Conservation (phyloP, 768 basidiomycete genomes). For the Lentinula sp. region DNA sequence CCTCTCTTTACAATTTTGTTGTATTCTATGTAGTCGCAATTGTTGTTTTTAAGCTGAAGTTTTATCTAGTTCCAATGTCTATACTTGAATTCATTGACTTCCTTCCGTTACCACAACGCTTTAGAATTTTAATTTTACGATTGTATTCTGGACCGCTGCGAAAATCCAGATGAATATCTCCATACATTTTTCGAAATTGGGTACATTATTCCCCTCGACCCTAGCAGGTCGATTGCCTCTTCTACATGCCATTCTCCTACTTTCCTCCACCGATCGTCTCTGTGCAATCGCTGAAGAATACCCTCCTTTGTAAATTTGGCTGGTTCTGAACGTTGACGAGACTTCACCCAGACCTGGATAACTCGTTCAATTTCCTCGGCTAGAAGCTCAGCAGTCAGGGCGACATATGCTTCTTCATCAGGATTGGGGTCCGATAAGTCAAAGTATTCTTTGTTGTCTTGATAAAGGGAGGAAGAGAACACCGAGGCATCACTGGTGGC, state of each 20-base stretch:
- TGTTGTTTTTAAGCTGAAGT: background rate
- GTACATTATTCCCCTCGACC: slow-evolving; percentile 9
- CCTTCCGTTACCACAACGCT: no score
- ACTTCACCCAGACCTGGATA: slow-evolving; percentile 28
- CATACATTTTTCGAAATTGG: background rate
- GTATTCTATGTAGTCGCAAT: background rate
- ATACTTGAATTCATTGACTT: no score
- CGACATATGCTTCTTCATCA: slow-evolving; percentile 62
- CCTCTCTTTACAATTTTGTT: background rate
- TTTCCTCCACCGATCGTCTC: slow-evolving; percentile 60
- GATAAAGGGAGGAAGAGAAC: slow-evolving; percentile 15
- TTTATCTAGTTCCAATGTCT: background rate
- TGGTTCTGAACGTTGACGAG: slow-evolving; percentile 1
- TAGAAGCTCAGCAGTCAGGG: slow-evolving; percentile 49
- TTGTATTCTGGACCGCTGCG: background rate
- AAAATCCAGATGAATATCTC: background rate
- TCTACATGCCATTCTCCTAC: slow-evolving; percentile 60
- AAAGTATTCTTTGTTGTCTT: slow-evolving; percentile 22
- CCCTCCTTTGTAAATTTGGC: slow-evolving; percentile 29
- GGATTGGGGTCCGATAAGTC: slow-evolving; percentile 55
- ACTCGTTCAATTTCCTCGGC: slow-evolving; percentile 39
- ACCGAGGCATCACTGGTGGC: slow-evolving; percentile 22
- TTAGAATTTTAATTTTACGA: background rate
- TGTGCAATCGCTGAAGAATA: slow-evolving; percentile 39
- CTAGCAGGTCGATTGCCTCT: slow-evolving; percentile 48